These are phyloP conservation scores for Xylaria sp. DNA, from an alignment of 495 filamentous ascomycete species.

Conservation along the genomic window DNA sequence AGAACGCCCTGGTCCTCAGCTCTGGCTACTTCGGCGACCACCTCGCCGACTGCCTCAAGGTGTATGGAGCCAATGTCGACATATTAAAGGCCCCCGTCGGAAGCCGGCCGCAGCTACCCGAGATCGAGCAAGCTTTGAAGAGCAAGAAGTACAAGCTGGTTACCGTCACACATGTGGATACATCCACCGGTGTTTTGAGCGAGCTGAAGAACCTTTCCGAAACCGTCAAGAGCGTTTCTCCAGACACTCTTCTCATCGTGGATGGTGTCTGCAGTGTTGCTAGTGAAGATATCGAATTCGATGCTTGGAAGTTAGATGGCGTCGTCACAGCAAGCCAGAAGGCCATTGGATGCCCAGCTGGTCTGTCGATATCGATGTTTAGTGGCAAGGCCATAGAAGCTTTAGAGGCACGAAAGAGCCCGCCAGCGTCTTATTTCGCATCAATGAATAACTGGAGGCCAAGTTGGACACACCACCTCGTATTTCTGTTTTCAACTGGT, in stretches of 20 bases:
- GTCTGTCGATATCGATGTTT: constrained; percentile 89
- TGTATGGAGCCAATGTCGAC: constrained; percentile 88
- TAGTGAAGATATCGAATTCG: constrained; percentile 93
- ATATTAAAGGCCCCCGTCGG: constrained; percentile 90
- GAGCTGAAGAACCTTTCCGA: constrained; percentile 85
- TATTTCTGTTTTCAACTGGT: not conserved
- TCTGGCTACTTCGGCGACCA: constrained; percentile 97
- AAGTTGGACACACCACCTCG: constrained; percentile 55
- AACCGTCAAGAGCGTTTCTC: constrained; percentile 83
- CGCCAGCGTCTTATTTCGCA: constrained; percentile 87
- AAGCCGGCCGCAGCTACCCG: constrained; percentile 81
- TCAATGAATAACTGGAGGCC: constrained; percentile 97
- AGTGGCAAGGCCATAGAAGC: constrained; percentile 86
- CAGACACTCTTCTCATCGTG: constrained; percentile 87
- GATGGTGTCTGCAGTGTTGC: constrained; percentile 98
- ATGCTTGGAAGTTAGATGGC: constrained; percentile 91
- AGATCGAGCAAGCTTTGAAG: constrained; percentile 85
- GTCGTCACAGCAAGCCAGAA: constrained; percentile 96
- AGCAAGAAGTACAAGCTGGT: constrained; percentile 90
- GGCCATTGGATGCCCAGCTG: constrained; percentile 93
- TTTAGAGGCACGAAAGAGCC: constrained; percentile 79
- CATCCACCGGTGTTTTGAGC: constrained; percentile 91
- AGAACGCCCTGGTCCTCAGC: constrained; percentile 90
- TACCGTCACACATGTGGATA: constrained; percentile 96
- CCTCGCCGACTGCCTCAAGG: constrained; percentile 87